A percentile compares a stretch with the other conserved stretches of the same genome.
Conservation (phyloP, 495 filamentous ascomycete species). For the Jackrogersella minutella region DNA sequence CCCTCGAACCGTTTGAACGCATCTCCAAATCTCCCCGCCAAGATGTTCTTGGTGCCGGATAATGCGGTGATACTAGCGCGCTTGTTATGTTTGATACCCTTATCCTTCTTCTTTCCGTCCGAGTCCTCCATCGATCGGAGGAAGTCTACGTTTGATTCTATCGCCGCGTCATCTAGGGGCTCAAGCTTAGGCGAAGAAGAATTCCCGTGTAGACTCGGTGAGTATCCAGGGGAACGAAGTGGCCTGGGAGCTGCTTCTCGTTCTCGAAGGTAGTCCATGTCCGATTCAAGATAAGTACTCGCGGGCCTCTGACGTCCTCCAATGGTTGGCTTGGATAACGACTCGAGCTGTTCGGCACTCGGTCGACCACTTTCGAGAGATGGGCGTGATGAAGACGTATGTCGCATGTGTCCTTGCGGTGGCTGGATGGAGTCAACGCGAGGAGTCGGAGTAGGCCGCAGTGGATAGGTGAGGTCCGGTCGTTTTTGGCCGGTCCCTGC, state of each 20-base stretch:
- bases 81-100: constrained; percentile 75
- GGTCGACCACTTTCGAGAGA: constrained; percentile 81
- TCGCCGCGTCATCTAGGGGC: constrained; percentile 69
- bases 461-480: constrained; percentile 36
- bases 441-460: constrained; percentile 36
- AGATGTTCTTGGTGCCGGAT: constrained; percentile 82
- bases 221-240: constrained; percentile 46
- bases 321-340: constrained; percentile 47
- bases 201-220: constrained; percentile 49
- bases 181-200: constrained; percentile 50
- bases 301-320: constrained; percentile 65
- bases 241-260: constrained; percentile 58
- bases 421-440: constrained; percentile 60
- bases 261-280: constrained; percentile 76
- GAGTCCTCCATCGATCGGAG: constrained; percentile 78
- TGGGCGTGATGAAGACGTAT: constrained; percentile 75
- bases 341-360: constrained; percentile 65
- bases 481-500: constrained; percentile 44
- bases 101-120: constrained; percentile 75
- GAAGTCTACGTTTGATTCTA: constrained; percentile 89
- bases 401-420: constrained; percentile 51
- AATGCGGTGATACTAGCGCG: constrained; percentile 82
- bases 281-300: constrained; percentile 82
- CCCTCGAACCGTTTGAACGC: constrained; percentile 94
- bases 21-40: constrained; percentile 92